A percentile compares a stretch with the other conserved stretches of the same genome.
Evolutionary conservation across 306 rosid species (phyloP).

Genomic region (Fagus sylvatica): DNA sequence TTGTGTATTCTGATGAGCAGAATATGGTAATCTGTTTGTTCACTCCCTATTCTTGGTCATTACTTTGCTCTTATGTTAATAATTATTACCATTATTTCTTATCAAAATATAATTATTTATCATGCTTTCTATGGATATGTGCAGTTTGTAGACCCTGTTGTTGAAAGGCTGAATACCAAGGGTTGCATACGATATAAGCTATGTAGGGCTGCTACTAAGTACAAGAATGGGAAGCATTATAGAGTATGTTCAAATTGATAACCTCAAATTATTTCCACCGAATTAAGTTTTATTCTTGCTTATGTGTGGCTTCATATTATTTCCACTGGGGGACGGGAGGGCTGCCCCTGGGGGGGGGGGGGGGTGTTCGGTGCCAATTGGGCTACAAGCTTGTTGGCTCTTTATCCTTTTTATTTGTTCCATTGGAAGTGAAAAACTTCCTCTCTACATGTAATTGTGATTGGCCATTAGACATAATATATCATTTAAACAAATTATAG

Average conservation of each 20-base stretch:
- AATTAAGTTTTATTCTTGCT: no score
- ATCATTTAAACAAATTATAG: neutral
- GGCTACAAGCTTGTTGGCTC: no score
- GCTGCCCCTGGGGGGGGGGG: no score
- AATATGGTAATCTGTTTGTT: constrained; percentile 60
- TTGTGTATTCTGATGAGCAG: constrained; percentile 85
- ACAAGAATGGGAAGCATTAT: constrained; percentile 85
- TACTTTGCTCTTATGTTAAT: neutral
- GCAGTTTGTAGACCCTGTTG: constrained; percentile 95
- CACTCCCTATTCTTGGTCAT: constrained; percentile 11
- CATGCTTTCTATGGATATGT: constrained; percentile 28
- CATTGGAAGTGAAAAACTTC: neutral
- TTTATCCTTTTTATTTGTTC: neutral
- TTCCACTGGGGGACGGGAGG: no score
- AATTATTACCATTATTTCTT: constrained; percentile 4
- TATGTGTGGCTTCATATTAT: no score
- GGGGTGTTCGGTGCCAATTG: no score
- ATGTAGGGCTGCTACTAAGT: constrained; percentile 89
- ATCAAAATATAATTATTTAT: neutral
- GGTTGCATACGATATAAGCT: constrained; percentile 78
- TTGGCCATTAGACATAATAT: neutral
- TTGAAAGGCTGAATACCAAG: constrained; percentile 89
- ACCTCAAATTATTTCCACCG: no score
- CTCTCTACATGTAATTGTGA: neutral
- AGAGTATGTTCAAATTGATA: constrained; percentile 43